Percentiles rank a stretch among this genome's conserved stretches.
These are phyloP conservation scores for Neodidymelliopsis sp. DNA, from an alignment of 2,329 filamentous ascomycete genomes.

Conservation along the genomic window DNA sequence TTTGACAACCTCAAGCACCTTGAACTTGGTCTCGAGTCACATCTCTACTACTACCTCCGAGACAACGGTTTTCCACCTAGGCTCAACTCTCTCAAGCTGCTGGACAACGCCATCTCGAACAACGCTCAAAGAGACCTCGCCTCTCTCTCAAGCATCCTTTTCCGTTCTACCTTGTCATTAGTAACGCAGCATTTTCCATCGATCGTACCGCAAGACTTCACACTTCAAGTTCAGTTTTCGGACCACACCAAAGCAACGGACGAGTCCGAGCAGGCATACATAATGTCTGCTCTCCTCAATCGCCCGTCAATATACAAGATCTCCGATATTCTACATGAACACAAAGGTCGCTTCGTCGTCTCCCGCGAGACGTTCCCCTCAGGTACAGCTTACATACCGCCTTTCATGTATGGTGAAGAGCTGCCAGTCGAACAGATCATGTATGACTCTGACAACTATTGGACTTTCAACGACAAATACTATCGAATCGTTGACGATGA, in stretches of 20 bases:
- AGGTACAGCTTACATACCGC: conserved; percentile 37
- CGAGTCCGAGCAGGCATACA: conserved; percentile 18
- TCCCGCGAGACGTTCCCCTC: conserved; percentile 32
- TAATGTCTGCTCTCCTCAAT: conserved; percentile 28
- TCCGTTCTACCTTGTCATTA: conserved; percentile 26
- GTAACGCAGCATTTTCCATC: conserved; percentile 25
- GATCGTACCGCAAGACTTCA: conserved; percentile 22
- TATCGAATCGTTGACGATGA: conserved; percentile 38
- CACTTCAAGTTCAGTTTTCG: conserved; percentile 31
- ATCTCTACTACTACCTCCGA: conserved; percentile 35
- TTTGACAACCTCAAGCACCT: conserved; percentile 37
- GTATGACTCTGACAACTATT: conserved; percentile 42
- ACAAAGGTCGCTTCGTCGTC: conserved; percentile 31
- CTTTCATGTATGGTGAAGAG: conserved; percentile 47
- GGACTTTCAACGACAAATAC: conserved; percentile 36
- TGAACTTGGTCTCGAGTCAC: conserved; percentile 39
- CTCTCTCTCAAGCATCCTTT: conserved; percentile 24
- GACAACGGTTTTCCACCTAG: conserved; percentile 33
- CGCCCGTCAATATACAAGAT: conserved; percentile 39
- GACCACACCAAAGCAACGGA: conserved; percentile 21
- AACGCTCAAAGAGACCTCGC: conserved; percentile 25
- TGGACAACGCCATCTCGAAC: conserved; percentile 34
- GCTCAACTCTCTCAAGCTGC: conserved; percentile 37
- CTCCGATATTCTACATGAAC: conserved; percentile 30
- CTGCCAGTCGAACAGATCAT: conserved; percentile 34